Conservation (phyloP, 2,329 filamentous ascomycete species). For the Fusarium incarnatum region DNA sequence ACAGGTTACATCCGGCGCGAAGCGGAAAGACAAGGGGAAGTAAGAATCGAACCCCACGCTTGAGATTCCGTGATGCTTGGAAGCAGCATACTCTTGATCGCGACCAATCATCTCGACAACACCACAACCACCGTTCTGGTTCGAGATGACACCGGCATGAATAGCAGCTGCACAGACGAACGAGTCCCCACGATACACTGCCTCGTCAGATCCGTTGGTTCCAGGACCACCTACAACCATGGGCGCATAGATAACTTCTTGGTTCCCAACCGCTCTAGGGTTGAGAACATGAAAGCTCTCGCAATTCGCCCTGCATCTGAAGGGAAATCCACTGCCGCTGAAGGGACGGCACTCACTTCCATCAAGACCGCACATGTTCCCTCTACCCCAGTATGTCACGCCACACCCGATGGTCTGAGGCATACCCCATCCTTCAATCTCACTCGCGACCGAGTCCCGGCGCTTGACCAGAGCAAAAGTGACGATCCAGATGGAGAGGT, state of each 20-base stretch:
- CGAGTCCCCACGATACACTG: constrained; percentile 87
- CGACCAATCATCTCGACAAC: constrained; percentile 80
- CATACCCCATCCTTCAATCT: constrained; percentile 75
- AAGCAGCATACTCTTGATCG: constrained; percentile 70
- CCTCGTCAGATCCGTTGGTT: constrained; percentile 54
- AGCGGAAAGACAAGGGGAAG: constrained; percentile 89
- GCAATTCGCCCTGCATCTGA: constrained; percentile 81
- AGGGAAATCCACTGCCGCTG: constrained; percentile 74
- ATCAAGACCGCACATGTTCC: constrained; percentile 79
- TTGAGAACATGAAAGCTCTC: constrained; percentile 73
- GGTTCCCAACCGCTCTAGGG: constrained; percentile 78
- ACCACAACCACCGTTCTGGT: constrained; percentile 81
- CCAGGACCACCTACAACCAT: constrained; percentile 76
- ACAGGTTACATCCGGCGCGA: constrained; percentile 72
- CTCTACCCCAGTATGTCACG: constrained; percentile 75
- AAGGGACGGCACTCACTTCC: constrained; percentile 82
- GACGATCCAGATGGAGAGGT: constrained; percentile 75
- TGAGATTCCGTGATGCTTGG: constrained; percentile 77
- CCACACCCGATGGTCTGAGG: constrained; percentile 75
- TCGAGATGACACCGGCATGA: constrained; percentile 81
- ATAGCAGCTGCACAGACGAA: constrained; percentile 89
- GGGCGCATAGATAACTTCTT: constrained; percentile 72
- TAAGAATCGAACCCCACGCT: constrained; percentile 86
- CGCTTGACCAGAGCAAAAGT: constrained; percentile 77
- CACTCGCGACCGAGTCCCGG: constrained; percentile 67